Evolutionary conservation across 441 rosid genomes (phyloP), one percentile per base, ranked within the genome.

Genomic region (Adansonia grandidieri): DNA sequence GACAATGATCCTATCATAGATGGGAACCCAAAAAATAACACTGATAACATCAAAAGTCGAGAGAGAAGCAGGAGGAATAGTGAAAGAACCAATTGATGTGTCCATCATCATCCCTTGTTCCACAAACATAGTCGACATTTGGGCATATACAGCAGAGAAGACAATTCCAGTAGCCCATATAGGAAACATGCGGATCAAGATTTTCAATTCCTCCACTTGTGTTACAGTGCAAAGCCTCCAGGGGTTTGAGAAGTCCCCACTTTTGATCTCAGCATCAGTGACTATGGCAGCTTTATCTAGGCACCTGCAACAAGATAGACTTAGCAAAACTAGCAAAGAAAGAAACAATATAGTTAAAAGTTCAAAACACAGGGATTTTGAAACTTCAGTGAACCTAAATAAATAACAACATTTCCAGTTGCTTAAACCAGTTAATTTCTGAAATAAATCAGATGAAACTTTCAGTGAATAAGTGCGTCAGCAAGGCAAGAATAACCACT

Each of bases 31-130:
- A 79, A 88, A 84, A 75, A 95, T 86, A 19, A 95, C 98, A 7
- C 95, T 87, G 61, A 90, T 78, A 0, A 90, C 87, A 77, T 92
- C 98, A 10, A 91, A 88, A 19, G 88, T 84, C 7, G 91, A 90
- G 1, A 95, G 88, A 0, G 97, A 88, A 0, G 99, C 99, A 2
- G 98, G 91, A 79, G 99, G 98, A 79, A 95, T 85, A 75, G 89
- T 79, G 85, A 95, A 93, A 7, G 99, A 91, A 67, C 98, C 97
- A 6, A 95, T 78, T 6, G 78, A 85, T 40, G 92, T 85, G 81
- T 93, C 85, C 98, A 93, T 95, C 84, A 88, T 78, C 88, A 85
- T 89, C 57, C 99, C 96, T 87, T 95, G 98, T 79, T 95, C 98
- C 73, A 95, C 97, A 70, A 93, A 95, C 94, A 90, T 84, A 9